These are phyloP conservation scores for Diaporthe citri DNA, from an alignment of 2,329 filamentous ascomycete species.

Conservation along the genomic window DNA sequence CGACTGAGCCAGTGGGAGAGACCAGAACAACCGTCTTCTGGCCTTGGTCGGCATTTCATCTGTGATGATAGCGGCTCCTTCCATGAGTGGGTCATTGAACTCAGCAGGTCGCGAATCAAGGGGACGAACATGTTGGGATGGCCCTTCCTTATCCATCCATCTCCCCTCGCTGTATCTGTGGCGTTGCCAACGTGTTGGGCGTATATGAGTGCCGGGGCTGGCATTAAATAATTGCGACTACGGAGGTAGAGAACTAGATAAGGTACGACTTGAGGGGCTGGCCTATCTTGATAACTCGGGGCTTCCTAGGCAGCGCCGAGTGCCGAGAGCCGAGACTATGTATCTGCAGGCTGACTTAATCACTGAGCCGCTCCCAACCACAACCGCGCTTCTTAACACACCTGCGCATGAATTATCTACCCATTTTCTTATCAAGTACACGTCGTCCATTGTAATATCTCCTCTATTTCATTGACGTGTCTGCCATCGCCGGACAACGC, in stretches of 20 bases:
- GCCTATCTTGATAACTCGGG: neutral
- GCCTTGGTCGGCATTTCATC: too few species aligned
- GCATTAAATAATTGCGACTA: neutral
- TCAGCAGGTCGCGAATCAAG: too few species aligned
- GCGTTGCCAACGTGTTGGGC: neutral
- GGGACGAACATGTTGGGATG: too few species aligned
- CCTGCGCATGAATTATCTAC: neutral
- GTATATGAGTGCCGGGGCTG: neutral
- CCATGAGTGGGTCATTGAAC: too few species aligned
- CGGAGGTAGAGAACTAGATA: constrained; percentile 2
- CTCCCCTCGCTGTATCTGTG: neutral
- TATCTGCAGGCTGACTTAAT: neutral
- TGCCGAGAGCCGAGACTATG: neutral
- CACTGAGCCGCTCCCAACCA: neutral
- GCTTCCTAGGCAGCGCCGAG: neutral
- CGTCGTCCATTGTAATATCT: neutral
- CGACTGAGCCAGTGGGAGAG: too few species aligned
- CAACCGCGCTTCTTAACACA: neutral
- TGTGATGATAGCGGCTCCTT: too few species aligned
- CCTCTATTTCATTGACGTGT: neutral
- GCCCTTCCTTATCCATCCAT: too few species aligned
- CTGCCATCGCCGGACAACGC: neutral
- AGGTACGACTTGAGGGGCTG: neutral
- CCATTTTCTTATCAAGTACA: neutral
- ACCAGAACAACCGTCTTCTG: too few species aligned